Base-by-base conservation (phyloP, 352 stramenopile species). In the Globisporangium solare region DNA sequence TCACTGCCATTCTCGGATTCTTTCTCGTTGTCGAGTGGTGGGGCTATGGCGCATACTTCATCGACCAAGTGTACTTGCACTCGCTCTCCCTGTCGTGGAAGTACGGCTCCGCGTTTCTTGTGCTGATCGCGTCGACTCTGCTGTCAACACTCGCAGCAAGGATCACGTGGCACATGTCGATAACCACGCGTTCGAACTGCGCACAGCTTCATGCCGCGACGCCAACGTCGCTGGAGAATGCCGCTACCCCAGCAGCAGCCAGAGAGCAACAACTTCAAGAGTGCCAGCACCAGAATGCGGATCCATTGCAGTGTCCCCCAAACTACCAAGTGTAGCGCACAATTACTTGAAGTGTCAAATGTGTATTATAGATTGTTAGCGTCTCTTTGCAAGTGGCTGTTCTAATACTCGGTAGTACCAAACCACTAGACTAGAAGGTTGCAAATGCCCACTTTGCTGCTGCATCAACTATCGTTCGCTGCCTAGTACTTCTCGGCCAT, bases 401-500 rank as follows among this genome's bases (percentile, higher is more conserved):
- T 8, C 11, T 31, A 3, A 35, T 35, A n/a, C n/a, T n/a, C n/a
- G n/a, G n/a, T n/a, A n/a, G n/a, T n/a, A 35, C 27, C 27, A 35
- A 35, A 35, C 5, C n/a, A 35, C 27, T 35, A 35, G 27, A 35
- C 27, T 35, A 10, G 7, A 35, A 35, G 27, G 27, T 35, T 35
- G 10, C 5, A 10, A 35, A 35, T 35, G 27, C 27, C 27, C 27
- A 35, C 27, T 6, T 35, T 35, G 27, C 27, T 35, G 27, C 27
- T n/a, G n/a, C n/a, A n/a, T n/a, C n/a, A n/a, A n/a, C n/a, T n/a
- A n/a, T n/a, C n/a, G 27, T 35, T 35, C 10, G 27, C 13, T n/a
- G 17, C 20, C 58, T 85, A 95, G 66, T 96, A 97, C 47, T 77
- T 83, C 60, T 98, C 93, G 10, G 80, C 77, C 83, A 97, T 96